Percentiles rank a stretch among this genome's conserved stretches.
Evolutionary conservation across 495 filamentous ascomycete species (phyloP).

Genomic region (Tuber aestivum): DNA sequence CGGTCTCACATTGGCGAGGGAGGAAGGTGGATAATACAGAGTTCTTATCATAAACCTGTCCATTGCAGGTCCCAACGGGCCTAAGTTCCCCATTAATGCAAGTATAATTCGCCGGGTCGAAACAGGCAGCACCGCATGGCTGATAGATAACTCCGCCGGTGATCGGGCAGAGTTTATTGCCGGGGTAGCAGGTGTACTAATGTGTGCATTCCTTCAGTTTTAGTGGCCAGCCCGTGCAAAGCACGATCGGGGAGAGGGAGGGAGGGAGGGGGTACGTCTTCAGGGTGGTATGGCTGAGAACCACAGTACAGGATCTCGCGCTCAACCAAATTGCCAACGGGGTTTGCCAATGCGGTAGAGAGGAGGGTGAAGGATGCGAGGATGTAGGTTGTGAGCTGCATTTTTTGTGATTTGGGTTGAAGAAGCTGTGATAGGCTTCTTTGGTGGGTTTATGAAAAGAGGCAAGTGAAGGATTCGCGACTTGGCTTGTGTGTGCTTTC

Average conservation of each 20-base stretch:
- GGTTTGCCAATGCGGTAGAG: constrained; percentile 21
- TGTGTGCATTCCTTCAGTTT: neutral
- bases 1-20: neutral
- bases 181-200: constrained; percentile 39
- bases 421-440: neutral
- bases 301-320: constrained; percentile 20
- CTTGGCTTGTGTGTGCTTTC: neutral
- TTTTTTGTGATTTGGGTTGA: constrained; percentile 8
- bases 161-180: constrained; percentile 37
- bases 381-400: constrained; percentile 25
- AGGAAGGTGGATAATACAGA: constrained; percentile 19
- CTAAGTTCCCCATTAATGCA: constrained; percentile 29
- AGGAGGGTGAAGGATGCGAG: constrained; percentile 13
- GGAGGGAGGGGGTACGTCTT: constrained; percentile 10
- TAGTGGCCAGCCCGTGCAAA: neutral
- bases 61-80: constrained; percentile 28
- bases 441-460: neutral
- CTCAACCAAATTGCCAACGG: constrained; percentile 11
- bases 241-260: neutral
- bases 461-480: neutral
- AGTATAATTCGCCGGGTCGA: constrained; percentile 31
- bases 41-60: constrained; percentile 36
- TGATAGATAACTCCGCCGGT: constrained; percentile 26
- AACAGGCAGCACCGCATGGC: constrained; percentile 35
- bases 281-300: constrained; percentile 19